phyloP scores from a whole-genome alignment of 768 basidiomycete genomes.

The Mycena latifolia region DNA sequence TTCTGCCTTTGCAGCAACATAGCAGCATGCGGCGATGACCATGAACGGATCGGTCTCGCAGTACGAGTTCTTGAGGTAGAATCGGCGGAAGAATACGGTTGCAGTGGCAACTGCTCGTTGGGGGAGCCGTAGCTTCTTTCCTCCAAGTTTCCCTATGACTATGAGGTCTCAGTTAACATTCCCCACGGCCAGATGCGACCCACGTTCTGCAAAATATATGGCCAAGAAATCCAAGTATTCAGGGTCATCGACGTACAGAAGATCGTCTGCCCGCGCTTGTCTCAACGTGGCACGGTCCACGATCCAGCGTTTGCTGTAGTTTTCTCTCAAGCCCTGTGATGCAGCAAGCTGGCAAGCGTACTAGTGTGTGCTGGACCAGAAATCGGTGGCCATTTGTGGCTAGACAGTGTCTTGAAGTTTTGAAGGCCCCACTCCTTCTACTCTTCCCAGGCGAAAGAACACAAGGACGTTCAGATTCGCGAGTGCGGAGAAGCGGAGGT shows the following conservation, averaged over 20 bases:
- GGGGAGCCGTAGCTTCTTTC: slow-evolving; percentile 83
- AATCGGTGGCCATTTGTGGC: slow-evolving; percentile 30
- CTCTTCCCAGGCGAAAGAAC: too few species aligned
- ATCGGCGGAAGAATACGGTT: slow-evolving; percentile 95
- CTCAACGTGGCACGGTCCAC: slow-evolving; percentile 83
- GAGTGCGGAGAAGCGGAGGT: neutral
- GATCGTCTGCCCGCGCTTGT: slow-evolving; percentile 82
- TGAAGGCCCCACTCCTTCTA: too few species aligned
- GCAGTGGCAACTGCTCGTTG: slow-evolving; percentile 96
- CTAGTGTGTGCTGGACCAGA: slow-evolving; percentile 33
- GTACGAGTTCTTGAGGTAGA: slow-evolving; percentile 95
- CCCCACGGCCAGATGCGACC: slow-evolving; percentile 18
- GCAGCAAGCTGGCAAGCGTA: neutral
- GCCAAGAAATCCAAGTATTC: slow-evolving; percentile 84
- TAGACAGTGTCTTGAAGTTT: too few species aligned
- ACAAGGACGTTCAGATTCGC: neutral
- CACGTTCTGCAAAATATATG: slow-evolving; percentile 92
- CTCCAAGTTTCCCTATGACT: slow-evolving; percentile 92
- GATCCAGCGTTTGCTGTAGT: slow-evolving; percentile 88
- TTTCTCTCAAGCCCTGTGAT: neutral
- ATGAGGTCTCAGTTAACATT: neutral
- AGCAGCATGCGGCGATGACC: slow-evolving; percentile 93
- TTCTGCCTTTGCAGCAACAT: slow-evolving; percentile 97
- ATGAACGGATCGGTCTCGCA: slow-evolving; percentile 97
- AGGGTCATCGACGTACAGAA: slow-evolving; percentile 82